Evolutionary conservation across 2,329 filamentous ascomycete species (phyloP), one percentile per base, ranked within the genome.

Genomic region (Epicoccum sorghinum): DNA sequence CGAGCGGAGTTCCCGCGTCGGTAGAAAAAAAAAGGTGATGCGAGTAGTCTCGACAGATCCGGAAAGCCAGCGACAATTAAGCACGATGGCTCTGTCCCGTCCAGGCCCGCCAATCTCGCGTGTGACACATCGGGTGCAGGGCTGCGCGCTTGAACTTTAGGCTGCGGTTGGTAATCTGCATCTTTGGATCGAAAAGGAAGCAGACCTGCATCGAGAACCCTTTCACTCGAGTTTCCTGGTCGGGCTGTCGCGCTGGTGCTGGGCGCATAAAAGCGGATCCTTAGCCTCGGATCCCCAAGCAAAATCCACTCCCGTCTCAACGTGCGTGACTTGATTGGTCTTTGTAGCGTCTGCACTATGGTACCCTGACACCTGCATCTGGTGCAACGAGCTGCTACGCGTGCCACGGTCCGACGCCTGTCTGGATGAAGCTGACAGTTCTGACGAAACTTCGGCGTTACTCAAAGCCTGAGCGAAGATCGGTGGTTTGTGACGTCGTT

Each of bases 51-150:
- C 47, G 50, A 61, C 43, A 53, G 37, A 54, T 45, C 49, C 51
- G 60, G 59, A 64, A 43, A 48, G 54, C 47, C 46, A 55, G 51
- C 33, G 45, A 49, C 57, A 62, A 56, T 61, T 59, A 51, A 46
- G 55, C 41, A 52, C 25, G 29, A 53, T 25, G 47, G 47, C 37
- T 36, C 50, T 55, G 47, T 51, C 53, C 53, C 47, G 49, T 44
- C 55, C 42, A 25, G 35, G 30, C 49, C 46, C 46, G 35, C 52
- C 42, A 47, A 55, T 50, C 30, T 44, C 51, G 45, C 49, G 55
- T 50, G 61, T 63, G 61, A 55, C 58, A 63, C 60, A 50, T 44
- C 32, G 48, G 54, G 30, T 14, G 44, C 42, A 47, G 36, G 41
- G 33, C 33, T 48, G 29, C 24, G 43, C 54, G 52, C 45, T 55